Evolutionary conservation across 306 rosid genomes (phyloP), one percentile per base, ranked within the genome.

Genomic region (Cucumis cinereus): DNA sequence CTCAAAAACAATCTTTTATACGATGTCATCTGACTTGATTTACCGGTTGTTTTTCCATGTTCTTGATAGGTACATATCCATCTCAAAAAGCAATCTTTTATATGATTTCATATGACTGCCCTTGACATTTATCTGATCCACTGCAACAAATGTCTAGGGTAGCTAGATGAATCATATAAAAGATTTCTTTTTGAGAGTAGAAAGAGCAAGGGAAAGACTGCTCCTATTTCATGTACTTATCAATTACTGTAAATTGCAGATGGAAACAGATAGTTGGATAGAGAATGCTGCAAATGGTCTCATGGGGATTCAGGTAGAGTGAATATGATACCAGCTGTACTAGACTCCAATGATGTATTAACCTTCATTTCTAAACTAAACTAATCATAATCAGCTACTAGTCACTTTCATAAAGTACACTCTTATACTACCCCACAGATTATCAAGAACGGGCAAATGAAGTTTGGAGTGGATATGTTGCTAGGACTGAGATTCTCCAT

Each of bases 251-350:
- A 62, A 30, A 26, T 45, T 77, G 43, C 83, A 94, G 98, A 82
- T 81, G 64, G 97, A 86, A 85, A 94, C 98, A 3, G 97, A 91
- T 82, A 91, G 97, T 83, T 93, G 96, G 97, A 52, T 94, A 54
- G 98, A 94, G 89, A 91, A 94, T 82, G 98, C 96, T 36, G 97
- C 89, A 63, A 94, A 91, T 81, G 97, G 98, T 43, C 90, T 91
- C 57, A 92, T 87, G 96, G 98, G 98, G 16, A 85, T 79, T 78
- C 97, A 94, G 93, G 97, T 90, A 80, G 28, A 71, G 33, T 8
- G 62, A 72, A 47, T 22, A 36, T 49, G n/a, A 22, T 13, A 10
- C 63, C 56, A 9, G 9, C n/a, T 58, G 36, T 40, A 17, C 36
- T 69, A 26, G 11, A 62, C 70, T 73, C 12, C 12, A 45, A 35